Conservation (phyloP, 352 stramenopile species). For the Lagenidium sp. region DNA sequence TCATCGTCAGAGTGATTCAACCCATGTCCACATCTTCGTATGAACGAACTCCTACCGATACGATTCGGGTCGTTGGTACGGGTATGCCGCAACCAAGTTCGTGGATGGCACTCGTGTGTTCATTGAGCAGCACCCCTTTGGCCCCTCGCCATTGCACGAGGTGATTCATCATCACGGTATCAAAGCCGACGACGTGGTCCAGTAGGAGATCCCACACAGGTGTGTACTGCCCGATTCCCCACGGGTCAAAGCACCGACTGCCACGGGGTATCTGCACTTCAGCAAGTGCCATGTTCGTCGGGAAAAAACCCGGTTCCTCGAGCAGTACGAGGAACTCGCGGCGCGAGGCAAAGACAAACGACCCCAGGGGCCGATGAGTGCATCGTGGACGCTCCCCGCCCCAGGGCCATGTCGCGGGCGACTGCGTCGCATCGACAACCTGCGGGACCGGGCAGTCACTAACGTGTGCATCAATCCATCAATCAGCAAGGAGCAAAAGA, state of each 20-base stretch:
- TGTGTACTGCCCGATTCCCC: slow-evolving; percentile 21
- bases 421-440: no score
- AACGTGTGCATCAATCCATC: slow-evolving; percentile 8
- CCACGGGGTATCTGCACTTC: slow-evolving; percentile 25
- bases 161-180: slow-evolving; percentile 93
- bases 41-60: slow-evolving; percentile 17
- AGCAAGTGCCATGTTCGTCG: slow-evolving; percentile 9
- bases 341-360: slow-evolving; percentile 62
- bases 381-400: no score
- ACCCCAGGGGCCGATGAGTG: slow-evolving; percentile 14
- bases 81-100: slow-evolving; percentile 75
- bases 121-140: slow-evolving; percentile 59
- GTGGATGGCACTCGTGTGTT: slow-evolving; percentile 38
- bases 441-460: no score
- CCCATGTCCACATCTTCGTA: neutral
- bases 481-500: slow-evolving; percentile 3
- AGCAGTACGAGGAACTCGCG: slow-evolving; percentile 61
- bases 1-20: neutral
- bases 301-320: slow-evolving; percentile 16
- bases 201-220: slow-evolving; percentile 35
- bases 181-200: slow-evolving; percentile 56
- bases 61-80: slow-evolving; percentile 12
- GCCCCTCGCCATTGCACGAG: slow-evolving; percentile 51
- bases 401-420: no score
- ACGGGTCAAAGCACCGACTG: slow-evolving; percentile 40